Conservation (phyloP, 805 yeast genomes). For the Vanderwaltozyma polyspora region DNA sequence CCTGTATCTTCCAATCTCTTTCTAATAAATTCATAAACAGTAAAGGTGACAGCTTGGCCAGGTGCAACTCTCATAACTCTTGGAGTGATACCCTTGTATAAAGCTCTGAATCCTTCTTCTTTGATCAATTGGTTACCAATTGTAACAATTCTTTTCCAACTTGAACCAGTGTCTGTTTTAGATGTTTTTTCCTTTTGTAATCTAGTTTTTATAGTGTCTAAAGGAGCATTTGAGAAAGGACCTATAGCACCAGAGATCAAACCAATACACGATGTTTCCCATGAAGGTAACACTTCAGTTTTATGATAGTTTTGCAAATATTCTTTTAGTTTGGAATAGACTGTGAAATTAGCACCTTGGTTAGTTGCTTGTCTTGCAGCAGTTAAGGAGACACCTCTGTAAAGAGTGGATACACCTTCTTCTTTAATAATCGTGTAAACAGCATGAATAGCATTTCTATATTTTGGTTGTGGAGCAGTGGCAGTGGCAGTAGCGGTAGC, state of each 20-base stretch:
- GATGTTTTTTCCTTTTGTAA: conserved; percentile 77
- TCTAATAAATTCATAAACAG: conserved; percentile 86
- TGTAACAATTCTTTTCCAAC: conserved; percentile 65
- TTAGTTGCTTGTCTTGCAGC: conserved; percentile 97
- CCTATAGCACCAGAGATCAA: conserved; percentile 93
- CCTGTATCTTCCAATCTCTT: conserved; percentile 40
- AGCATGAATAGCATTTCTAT: conserved; percentile 88
- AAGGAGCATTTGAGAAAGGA: conserved; percentile 93
- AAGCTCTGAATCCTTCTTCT: conserved; percentile 81
- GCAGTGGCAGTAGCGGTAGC: conserved; percentile 4
- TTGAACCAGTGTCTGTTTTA: conserved; percentile 35
- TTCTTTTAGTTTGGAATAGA: conserved; percentile 75
- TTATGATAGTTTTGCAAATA: conserved; percentile 51
- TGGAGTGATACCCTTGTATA: conserved; percentile 96
- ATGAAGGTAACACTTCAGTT: conserved; percentile 59
- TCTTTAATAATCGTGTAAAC: conserved; percentile 72
- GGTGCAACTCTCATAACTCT: conserved; percentile 99
- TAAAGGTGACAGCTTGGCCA: conserved; percentile 97
- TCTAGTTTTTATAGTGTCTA: conserved; percentile 94
- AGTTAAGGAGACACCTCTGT: conserved; percentile 90
- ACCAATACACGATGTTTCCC: conserved; percentile 91
- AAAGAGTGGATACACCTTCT: conserved; percentile 81
- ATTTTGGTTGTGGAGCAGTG: conserved; percentile 53
- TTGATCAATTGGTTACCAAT: conserved; percentile 71
- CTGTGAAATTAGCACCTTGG: conserved; percentile 97